Percentiles rank a stretch among this genome's conserved stretches.
Evolutionary conservation across 345 rosid genomes (phyloP).

Genomic region (Linum trigynum): DNA sequence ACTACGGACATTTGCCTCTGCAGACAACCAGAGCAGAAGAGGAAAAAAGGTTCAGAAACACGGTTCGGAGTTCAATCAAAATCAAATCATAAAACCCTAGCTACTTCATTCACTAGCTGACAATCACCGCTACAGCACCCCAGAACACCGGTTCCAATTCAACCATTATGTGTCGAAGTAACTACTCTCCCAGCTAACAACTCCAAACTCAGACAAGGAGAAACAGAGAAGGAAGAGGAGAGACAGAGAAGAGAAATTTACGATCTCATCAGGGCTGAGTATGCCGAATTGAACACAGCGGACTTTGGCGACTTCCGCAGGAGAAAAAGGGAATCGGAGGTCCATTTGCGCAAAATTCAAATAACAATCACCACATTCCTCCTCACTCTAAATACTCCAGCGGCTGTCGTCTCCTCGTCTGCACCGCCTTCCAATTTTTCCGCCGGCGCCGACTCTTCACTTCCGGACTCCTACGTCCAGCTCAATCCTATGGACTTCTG

Average conservation of each 20-base stretch:
- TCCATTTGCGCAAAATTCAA: slow-evolving; percentile 14
- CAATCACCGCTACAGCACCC: neutral
- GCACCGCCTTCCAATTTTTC: too few species aligned
- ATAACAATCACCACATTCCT: too few species aligned
- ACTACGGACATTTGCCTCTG: slow-evolving; percentile 99
- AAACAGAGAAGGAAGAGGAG: slow-evolving; percentile 9
- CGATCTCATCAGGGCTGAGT: slow-evolving; percentile 92
- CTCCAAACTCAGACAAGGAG: neutral
- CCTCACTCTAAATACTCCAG: too few species aligned
- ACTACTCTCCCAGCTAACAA: neutral
- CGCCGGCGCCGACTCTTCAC: too few species aligned
- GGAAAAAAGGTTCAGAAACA: neutral
- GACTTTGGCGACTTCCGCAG: slow-evolving; percentile 58
- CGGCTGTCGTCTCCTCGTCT: too few species aligned
- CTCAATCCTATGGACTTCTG: too few species aligned
- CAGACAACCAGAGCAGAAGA: slow-evolving; percentile 7
- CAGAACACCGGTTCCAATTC: neutral
- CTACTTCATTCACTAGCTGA: neutral
- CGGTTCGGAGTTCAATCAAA: neutral
- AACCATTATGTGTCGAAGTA: neutral
- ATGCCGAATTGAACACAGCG: slow-evolving; percentile 89
- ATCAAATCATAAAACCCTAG: neutral
- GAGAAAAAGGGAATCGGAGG: slow-evolving; percentile 69
- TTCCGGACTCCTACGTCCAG: too few species aligned
- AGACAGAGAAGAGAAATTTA: slow-evolving; percentile 24